A percentile compares a stretch with the other conserved stretches of the same genome.
These are phyloP conservation scores for Telopea speciosissima DNA, from an alignment of 177 flowering plant genomes.

Conservation along the genomic window DNA sequence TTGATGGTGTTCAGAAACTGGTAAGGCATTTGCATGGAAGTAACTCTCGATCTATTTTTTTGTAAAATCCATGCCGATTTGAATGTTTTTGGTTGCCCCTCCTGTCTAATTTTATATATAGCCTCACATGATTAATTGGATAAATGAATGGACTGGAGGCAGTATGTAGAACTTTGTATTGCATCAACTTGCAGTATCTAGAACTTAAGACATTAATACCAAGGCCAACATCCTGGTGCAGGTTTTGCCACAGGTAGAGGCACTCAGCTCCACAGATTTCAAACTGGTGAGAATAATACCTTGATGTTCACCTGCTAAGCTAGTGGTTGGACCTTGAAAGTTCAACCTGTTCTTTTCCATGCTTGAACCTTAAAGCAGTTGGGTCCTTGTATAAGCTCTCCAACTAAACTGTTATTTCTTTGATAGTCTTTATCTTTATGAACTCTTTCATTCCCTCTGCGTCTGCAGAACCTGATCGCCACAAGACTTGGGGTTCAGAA, in stretches of 20 bases:
- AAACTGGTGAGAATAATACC: constrained; percentile 52
- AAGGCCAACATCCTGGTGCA: constrained; percentile 20
- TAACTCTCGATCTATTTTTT: too few species aligned
- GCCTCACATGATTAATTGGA: background rate
- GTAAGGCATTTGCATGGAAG: constrained; percentile 30
- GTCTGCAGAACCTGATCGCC: constrained; percentile 82
- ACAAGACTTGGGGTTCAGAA: constrained; percentile 78
- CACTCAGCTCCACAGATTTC: constrained; percentile 51
- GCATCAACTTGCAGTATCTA: background rate
- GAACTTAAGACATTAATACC: constrained; percentile 9
- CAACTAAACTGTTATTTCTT: background rate
- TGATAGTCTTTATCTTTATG: background rate
- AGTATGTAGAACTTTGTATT: background rate
- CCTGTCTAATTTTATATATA: background rate
- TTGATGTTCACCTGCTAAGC: constrained; percentile 4
- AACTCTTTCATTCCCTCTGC: background rate
- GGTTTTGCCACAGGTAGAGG: constrained; percentile 62
- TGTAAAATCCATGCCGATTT: background rate
- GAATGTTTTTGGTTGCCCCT: too few species aligned
- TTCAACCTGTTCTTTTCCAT: background rate
- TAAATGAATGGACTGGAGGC: background rate
- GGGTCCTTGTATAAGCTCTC: background rate
- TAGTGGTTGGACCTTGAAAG: background rate
- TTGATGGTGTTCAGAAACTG: constrained; percentile 76
- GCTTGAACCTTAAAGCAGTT: background rate